phyloP scores from a whole-genome alignment of 805 yeast genomes.

The Hagleromyces aurorensis region DNA sequence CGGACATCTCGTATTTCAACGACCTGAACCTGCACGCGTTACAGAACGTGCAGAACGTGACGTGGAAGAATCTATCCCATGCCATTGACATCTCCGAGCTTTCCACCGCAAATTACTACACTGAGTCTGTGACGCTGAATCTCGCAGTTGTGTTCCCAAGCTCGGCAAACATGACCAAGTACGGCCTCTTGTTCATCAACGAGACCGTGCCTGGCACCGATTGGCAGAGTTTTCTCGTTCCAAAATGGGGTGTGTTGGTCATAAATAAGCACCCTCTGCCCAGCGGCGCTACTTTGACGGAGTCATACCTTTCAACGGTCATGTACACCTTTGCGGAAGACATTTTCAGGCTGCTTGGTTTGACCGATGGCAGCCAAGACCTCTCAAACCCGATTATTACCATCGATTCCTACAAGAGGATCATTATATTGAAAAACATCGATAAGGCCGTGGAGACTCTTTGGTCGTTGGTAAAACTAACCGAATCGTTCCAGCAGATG shows the following conservation, averaged over 20 bases:
- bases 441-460: conserved; percentile 59
- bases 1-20: conserved; percentile 63
- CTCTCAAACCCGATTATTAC: conserved; percentile 45
- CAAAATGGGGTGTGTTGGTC: conserved; percentile 10
- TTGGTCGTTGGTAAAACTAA: conserved; percentile 60
- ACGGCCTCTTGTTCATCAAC: conserved; percentile 36
- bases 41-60: conserved; percentile 28
- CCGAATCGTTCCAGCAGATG: conserved; percentile 64
- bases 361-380: conserved; percentile 46
- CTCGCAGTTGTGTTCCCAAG: conserved; percentile 43
- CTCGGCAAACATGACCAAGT: conserved; percentile 30
- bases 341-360: conserved; percentile 63
- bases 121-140: conserved; percentile 60
- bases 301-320: conserved; percentile 38
- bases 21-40: conserved; percentile 31
- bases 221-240: conserved; percentile 44
- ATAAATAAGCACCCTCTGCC: conserved; percentile 9
- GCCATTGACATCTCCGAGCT: conserved; percentile 76
- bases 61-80: conserved; percentile 54
- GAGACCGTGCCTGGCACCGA: conserved; percentile 2
- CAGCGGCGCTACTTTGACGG: conserved; percentile 5
- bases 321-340: conserved; percentile 70
- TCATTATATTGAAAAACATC: conserved; percentile 50
- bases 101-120: conserved; percentile 43
- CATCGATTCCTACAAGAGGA: conserved; percentile 58